Evolutionary conservation across 2,329 filamentous ascomycete species (phyloP), one percentile per base, ranked within the genome.

Genomic region (Xylaria sp.): DNA sequence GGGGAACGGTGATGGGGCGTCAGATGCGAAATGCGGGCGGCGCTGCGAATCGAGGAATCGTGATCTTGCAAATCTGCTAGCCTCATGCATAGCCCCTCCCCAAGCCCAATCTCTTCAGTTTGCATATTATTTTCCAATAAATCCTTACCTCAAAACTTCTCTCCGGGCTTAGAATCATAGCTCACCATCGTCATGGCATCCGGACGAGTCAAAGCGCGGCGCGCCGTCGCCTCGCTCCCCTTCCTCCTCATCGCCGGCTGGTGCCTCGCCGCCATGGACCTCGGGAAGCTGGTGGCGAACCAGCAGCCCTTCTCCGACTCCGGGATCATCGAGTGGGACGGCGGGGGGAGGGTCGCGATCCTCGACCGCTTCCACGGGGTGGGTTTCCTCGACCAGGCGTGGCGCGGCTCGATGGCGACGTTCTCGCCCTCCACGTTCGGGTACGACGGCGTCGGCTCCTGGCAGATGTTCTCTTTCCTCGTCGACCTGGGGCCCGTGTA

Each of bases 381-480:
- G 9, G 38, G 50, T 1, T 41, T 50, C 22, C 39, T 65, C 7
- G 57, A 66, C 34, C 24, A 63, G 0, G 4, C 58, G 2, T 66
- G 58, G 52, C 57, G 60, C 22, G 60, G 56, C 21, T 44, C 44
- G 8, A 57, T 40, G 41, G 56, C 56, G 4, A 57, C 50, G 1
- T 68, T 66, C 50, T 48, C 61, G 1, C 43, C 58, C 8, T 61
- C 61, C 2, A 56, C 54, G 1, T 41, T 66, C 18, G 59, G 53
- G 8, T 59, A 52, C 22, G 64, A 66, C 38, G 7, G 6, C 21
- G 17, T 66, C 16, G 39, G 48, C 46, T 62, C 55, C 54, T 66
- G 63, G 63, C 64, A 66, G 53, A 48, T 60, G 34, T 54, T 64
- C 37, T 55, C 54, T 3, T 66, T 66, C 19, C 44, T 68, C 2